Conservation (phyloP, 768 basidiomycete genomes). For the Tulasnella sp. region DNA sequence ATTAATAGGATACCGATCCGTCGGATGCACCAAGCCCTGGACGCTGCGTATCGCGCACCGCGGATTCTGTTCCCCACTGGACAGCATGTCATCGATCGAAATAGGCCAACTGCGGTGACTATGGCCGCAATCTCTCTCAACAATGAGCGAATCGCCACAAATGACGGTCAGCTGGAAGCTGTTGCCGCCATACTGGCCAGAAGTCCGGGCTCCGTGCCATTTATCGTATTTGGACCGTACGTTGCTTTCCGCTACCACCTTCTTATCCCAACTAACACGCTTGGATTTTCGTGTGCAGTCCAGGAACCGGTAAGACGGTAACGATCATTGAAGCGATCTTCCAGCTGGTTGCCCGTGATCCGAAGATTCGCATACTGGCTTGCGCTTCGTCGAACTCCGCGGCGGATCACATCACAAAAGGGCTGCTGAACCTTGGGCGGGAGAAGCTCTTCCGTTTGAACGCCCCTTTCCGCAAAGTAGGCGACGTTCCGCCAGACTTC, state of each 20-base stretch:
- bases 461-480: constrained; percentile 14
- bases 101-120: not conserved
- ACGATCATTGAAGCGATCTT: constrained; percentile 12
- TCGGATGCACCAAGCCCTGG: constrained; percentile 12
- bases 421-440: constrained; percentile 3
- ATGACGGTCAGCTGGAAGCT: constrained; percentile 8
- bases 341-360: not conserved
- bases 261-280: too few relatives aligned
- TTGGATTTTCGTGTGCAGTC: not conserved
- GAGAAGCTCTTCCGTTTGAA: constrained; percentile 18
- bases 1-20: constrained; percentile 3
- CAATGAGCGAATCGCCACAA: too few relatives aligned
- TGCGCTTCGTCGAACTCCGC: constrained; percentile 10
- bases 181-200: constrained; percentile 7
- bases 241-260: too few relatives aligned
- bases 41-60: not conserved
- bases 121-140: not conserved
- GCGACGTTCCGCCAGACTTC: not conserved
- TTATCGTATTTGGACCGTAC: constrained; percentile 17
- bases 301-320: constrained; percentile 12
- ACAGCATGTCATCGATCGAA: not conserved
- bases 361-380: not conserved
- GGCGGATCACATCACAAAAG: constrained; percentile 16
- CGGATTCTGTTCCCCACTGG: constrained; percentile 3
- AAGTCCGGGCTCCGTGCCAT: constrained; percentile 6